Conservation (phyloP, 805 yeast genomes). For the Candida suzukii region DNA sequence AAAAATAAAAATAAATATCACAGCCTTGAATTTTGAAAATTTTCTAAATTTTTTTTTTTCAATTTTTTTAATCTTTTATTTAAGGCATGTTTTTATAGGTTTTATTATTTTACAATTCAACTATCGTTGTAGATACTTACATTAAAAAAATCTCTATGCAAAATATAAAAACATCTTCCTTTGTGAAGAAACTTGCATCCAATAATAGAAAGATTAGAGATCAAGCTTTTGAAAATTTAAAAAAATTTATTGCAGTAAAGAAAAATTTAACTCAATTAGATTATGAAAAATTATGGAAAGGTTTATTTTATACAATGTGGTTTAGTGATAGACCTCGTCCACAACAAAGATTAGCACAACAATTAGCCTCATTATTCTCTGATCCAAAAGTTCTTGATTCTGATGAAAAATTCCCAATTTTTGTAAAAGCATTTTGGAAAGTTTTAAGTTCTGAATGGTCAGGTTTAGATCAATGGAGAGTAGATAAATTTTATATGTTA, state of each 20-base stretch:
- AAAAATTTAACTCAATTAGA: slow-evolving; percentile 44
- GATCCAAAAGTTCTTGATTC: slow-evolving; percentile 30
- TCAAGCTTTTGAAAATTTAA: slow-evolving; percentile 60
- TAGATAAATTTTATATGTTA: slow-evolving; percentile 80
- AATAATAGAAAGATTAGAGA: slow-evolving; percentile 73
- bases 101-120: not conserved
- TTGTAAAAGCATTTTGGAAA: slow-evolving; percentile 74
- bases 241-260: slow-evolving; percentile 44
- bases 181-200: slow-evolving; percentile 79
- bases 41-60: too few species aligned
- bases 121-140: not conserved
- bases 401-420: slow-evolving; percentile 35
- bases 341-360: slow-evolving; percentile 77
- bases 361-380: slow-evolving; percentile 51
- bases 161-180: slow-evolving; percentile 35
- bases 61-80: too few species aligned
- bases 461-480: slow-evolving; percentile 72
- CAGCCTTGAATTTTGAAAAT: too few species aligned
- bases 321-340: slow-evolving; percentile 89
- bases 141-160: not conserved
- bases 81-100: too few species aligned
- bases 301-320: slow-evolving; percentile 95
- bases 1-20: too few species aligned
- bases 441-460: slow-evolving; percentile 80
- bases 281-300: slow-evolving; percentile 87